A percentile compares a stretch with the other conserved stretches of the same genome.
These are phyloP conservation scores for Rhizopus microsporus DNA, from an alignment of 371 early-diverging fungal species.

Conservation along the genomic window DNA sequence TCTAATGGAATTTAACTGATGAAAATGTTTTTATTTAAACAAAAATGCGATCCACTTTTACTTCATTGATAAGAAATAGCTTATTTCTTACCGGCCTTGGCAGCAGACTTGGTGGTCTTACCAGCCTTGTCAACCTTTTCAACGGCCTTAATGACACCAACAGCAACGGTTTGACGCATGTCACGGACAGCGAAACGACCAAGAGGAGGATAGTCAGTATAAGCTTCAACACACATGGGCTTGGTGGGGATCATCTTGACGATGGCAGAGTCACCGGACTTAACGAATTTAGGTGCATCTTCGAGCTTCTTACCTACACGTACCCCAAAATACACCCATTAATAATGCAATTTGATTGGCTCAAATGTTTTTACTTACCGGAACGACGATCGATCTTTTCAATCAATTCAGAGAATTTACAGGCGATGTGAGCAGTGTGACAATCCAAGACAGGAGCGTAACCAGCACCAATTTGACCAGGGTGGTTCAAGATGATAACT, in stretches of 20 bases:
- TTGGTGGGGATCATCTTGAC: constrained; percentile 91
- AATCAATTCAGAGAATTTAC: constrained; percentile 84
- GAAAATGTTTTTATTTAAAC: not conserved
- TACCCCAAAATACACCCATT: too few relatives aligned
- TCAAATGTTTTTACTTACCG: constrained; percentile 61
- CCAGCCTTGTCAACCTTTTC: constrained; percentile 70
- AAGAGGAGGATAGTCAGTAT: constrained; percentile 88
- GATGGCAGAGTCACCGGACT: constrained; percentile 92
- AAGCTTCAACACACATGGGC: constrained; percentile 94
- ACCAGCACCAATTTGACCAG: constrained; percentile 84
- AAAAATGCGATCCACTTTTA: not conserved
- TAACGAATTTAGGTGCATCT: constrained; percentile 82
- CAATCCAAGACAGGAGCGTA: constrained; percentile 93
- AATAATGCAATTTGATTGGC: too few relatives aligned
- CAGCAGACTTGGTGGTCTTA: constrained; percentile 64
- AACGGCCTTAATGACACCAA: constrained; percentile 94
- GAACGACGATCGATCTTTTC: constrained; percentile 95
- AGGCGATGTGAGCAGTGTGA: constrained; percentile 95
- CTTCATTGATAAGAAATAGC: constrained; percentile 1
- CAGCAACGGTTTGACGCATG: constrained; percentile 90
- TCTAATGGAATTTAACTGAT: too few relatives aligned
- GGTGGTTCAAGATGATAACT: constrained; percentile 92
- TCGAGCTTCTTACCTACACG: constrained; percentile 13
- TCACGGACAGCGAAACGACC: constrained; percentile 97
- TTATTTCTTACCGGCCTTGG: constrained; percentile 73